Percentiles rank a stretch among this genome's conserved stretches.
Evolutionary conservation across 345 rosid genomes (phyloP).

Genomic region (Dovyalis caffra): DNA sequence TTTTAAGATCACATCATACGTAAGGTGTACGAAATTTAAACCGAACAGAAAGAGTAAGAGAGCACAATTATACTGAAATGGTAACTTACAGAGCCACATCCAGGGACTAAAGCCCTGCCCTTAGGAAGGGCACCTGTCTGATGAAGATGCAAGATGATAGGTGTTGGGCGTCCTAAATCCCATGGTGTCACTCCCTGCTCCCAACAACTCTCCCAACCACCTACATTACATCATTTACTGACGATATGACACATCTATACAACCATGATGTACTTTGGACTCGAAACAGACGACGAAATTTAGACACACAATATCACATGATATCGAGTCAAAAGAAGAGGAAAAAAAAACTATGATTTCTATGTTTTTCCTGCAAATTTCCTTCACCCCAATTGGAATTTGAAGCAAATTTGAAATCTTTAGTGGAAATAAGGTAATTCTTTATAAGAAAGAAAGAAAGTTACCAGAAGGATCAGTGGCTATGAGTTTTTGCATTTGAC

Average conservation of each 20-base stretch:
- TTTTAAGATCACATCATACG: no score
- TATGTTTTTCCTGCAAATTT: neutral
- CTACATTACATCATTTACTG: constrained; percentile 24
- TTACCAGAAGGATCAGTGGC: constrained; percentile 26
- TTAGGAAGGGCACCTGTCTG: no score
- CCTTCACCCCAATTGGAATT: neutral
- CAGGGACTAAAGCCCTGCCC: no score
- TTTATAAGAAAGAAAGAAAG: neutral
- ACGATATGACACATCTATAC: neutral
- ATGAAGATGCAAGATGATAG: no score
- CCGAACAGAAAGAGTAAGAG: no score
- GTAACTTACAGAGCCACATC: no score
- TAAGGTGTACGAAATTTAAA: no score
- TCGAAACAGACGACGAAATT: no score
- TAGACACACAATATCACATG: no score
- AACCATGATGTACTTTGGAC: neutral
- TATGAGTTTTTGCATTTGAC: constrained; percentile 25
- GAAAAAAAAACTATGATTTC: neutral
- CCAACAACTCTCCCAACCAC: constrained; percentile 86
- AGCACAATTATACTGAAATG: no score
- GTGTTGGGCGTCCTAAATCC: no score
- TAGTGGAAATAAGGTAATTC: neutral
- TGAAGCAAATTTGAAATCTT: neutral
- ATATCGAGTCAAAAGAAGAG: no score
- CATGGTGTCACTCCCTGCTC: constrained; percentile 74